Percentiles rank a stretch among this genome's conserved stretches.
phyloP scores from a whole-genome alignment of 352 stramenopile genomes.

The Blastocystis sp. region DNA sequence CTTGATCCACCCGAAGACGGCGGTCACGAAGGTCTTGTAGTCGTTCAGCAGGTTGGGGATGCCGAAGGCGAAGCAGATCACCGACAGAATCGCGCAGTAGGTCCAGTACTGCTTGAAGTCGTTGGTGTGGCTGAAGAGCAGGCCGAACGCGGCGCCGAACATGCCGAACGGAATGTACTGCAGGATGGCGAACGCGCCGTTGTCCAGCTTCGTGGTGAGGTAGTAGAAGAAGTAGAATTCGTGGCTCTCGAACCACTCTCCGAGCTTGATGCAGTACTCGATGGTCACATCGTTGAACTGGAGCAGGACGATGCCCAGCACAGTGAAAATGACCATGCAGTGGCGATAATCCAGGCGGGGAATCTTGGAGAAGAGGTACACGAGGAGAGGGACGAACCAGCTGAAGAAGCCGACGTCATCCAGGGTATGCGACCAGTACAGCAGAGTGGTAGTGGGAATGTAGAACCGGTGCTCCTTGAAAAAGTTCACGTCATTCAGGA shows the following conservation, averaged over 20 bases:
- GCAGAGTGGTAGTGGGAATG: background rate
- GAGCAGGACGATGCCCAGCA: slow-evolving; percentile 3
- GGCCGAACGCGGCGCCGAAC: slow-evolving; percentile 17
- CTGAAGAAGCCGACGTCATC: slow-evolving; percentile 57
- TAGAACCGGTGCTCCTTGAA: background rate
- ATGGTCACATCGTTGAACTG: background rate
- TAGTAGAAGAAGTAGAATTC: slow-evolving; percentile 35
- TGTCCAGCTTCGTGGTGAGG: slow-evolving; percentile 47
- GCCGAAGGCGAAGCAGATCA: too few relatives aligned
- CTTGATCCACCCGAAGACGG: too few relatives aligned
- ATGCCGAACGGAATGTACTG: slow-evolving; percentile 51
- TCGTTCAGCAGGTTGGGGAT: too few relatives aligned
- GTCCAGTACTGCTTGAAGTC: too few relatives aligned
- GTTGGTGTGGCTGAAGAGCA: background rate
- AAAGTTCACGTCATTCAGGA: background rate
- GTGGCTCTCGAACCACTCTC: too few relatives aligned
- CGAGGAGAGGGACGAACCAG: slow-evolving; percentile 36
- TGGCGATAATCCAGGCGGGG: slow-evolving; percentile 55
- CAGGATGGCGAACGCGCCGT: slow-evolving; percentile 19
- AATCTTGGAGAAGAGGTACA: slow-evolving; percentile 39
- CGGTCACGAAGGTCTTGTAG: too few relatives aligned
- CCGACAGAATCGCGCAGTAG: too few relatives aligned
- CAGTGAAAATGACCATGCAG: slow-evolving; percentile 22
- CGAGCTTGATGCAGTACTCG: background rate
- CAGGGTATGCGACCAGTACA: slow-evolving; percentile 15